Percentiles rank a stretch among this genome's conserved stretches.
Conservation (phyloP, 116 monocot genomes). For the Phalaenopsis hybrid region DNA sequence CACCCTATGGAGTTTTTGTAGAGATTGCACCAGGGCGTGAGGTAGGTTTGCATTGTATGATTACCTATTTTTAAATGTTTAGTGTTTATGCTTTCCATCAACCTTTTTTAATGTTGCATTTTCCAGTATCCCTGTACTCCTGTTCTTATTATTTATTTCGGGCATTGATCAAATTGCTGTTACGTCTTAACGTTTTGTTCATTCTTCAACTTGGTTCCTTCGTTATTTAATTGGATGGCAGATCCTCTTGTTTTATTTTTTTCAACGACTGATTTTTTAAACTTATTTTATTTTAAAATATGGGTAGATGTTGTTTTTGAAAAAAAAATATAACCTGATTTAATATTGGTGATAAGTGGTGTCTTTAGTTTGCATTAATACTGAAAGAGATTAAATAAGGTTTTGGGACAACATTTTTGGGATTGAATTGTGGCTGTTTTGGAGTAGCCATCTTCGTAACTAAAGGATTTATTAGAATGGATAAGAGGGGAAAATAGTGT, state of each 20-base stretch:
- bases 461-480: too few species aligned
- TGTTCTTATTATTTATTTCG: not conserved
- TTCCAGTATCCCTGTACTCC: not conserved
- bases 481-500: too few species aligned
- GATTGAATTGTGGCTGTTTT: too few species aligned
- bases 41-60: constrained; percentile 21
- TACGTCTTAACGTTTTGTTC: not conserved
- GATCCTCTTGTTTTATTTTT: not conserved
- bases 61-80: not conserved
- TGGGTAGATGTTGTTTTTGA: not conserved
- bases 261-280: not conserved
- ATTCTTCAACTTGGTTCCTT: not conserved
- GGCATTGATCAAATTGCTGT: constrained; percentile 1
- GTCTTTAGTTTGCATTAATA: too few species aligned
- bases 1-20: constrained; percentile 87
- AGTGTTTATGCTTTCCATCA: not conserved
- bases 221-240: not conserved
- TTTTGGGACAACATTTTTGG: too few species aligned
- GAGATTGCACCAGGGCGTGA: constrained; percentile 97
- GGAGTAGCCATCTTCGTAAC: too few species aligned
- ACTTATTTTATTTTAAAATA: not conserved
- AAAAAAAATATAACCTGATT: not conserved
- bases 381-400: too few species aligned
- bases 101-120: not conserved
- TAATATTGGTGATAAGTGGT: not conserved